Conservation (phyloP, 2,329 filamentous ascomycete species). For the Gremmenia infestans region DNA sequence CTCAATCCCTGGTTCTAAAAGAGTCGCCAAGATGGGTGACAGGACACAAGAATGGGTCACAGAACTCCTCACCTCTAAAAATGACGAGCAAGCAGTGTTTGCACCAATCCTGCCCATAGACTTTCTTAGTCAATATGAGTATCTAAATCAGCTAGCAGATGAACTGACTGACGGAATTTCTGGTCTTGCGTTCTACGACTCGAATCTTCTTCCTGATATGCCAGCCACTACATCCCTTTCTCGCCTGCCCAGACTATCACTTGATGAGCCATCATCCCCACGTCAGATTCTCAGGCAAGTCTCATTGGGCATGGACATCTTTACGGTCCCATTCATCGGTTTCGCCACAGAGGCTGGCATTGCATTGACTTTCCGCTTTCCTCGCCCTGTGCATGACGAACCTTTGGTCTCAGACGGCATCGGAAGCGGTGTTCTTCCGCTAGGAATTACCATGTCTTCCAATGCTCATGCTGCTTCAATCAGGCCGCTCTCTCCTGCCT, state of each 20-base stretch:
- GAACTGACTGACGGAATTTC: slow-evolving; percentile 56
- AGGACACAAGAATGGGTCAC: slow-evolving; percentile 79
- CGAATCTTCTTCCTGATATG: slow-evolving; percentile 63
- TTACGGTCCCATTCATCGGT: slow-evolving; percentile 72
- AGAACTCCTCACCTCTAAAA: slow-evolving; percentile 50
- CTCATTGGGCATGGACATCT: slow-evolving; percentile 71
- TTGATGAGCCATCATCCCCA: slow-evolving; percentile 65
- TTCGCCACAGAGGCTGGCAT: slow-evolving; percentile 77
- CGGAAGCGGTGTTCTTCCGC: slow-evolving; percentile 35
- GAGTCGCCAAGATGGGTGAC: slow-evolving; percentile 77
- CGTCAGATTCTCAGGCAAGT: slow-evolving; percentile 74
- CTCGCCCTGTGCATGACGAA: slow-evolving; percentile 34
- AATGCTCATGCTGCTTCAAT: slow-evolving; percentile 56
- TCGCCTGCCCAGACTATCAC: slow-evolving; percentile 66
- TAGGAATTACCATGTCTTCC: slow-evolving; percentile 79
- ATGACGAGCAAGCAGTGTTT: slow-evolving; percentile 44
- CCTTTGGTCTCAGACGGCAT: slow-evolving; percentile 1
- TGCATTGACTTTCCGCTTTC: slow-evolving; percentile 75
- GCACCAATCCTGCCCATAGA: slow-evolving; percentile 70
- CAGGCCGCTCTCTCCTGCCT: slow-evolving; percentile 56
- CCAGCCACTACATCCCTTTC: slow-evolving; percentile 49
- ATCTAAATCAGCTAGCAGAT: slow-evolving; percentile 65
- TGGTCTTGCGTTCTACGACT: slow-evolving; percentile 74
- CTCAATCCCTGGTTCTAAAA: slow-evolving; percentile 59
- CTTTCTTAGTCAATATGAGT: slow-evolving; percentile 70